Evolutionary conservation across 2,329 filamentous ascomycete species (phyloP).

Genomic region (Bipolaris sorokiniana): DNA sequence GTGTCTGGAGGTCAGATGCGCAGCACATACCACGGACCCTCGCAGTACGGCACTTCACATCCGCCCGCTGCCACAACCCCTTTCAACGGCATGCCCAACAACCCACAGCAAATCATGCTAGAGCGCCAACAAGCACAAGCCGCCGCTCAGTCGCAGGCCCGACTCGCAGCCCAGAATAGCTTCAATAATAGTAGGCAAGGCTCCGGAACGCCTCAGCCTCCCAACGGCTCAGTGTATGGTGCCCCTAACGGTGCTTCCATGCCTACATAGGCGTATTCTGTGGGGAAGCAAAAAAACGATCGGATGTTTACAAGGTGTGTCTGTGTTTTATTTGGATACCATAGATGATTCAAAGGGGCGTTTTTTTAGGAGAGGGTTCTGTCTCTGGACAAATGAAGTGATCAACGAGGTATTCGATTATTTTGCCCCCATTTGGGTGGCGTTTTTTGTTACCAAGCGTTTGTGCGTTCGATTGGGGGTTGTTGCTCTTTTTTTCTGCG

Average conservation of each 20-base stretch:
- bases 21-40: constrained; percentile 42
- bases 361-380: constrained; percentile 14
- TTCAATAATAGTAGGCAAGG: constrained; percentile 42
- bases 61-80: constrained; percentile 31
- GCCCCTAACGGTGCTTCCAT: constrained; percentile 23
- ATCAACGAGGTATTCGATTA: no score
- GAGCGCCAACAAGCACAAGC: constrained; percentile 43
- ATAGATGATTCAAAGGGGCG: constrained; percentile 26
- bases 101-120: constrained; percentile 46
- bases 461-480: background rate
- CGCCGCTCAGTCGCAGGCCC: constrained; percentile 44
- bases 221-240: constrained; percentile 31
- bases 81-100: constrained; percentile 30
- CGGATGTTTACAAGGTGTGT: constrained; percentile 6
- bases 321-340: constrained; percentile 15
- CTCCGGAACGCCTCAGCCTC: constrained; percentile 48
- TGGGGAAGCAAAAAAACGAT: constrained; percentile 1
- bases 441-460: background rate
- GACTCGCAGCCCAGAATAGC: constrained; percentile 45
- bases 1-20: constrained; percentile 39
- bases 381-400: no score
- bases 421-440: no score
- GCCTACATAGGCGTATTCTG: constrained; percentile 23
- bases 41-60: constrained; percentile 43
- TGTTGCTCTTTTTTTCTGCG: background rate